Evolutionary conservation across 345 rosid genomes (phyloP).

Genomic region (Eucalyptus urophylla): DNA sequence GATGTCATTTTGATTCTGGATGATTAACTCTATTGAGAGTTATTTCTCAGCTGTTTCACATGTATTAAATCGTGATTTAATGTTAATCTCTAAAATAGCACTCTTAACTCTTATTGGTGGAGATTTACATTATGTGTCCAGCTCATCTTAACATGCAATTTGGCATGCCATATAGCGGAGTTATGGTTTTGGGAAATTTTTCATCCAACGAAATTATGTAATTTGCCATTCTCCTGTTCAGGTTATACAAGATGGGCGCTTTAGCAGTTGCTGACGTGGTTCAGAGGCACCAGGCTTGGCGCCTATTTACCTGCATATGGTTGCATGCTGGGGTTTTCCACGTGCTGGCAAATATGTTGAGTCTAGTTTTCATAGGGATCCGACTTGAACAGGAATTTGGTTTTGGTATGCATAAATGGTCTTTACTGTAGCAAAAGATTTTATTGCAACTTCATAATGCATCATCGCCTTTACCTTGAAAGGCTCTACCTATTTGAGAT

Average conservation of each 20-base stretch:
- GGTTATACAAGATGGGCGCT: conserved; percentile 88
- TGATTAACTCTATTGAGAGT: not conserved
- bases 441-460: not conserved
- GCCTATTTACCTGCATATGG: conserved; percentile 82
- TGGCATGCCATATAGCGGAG: not conserved
- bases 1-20: not conserved
- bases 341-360: conserved; percentile 83
- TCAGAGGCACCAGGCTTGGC: conserved; percentile 60
- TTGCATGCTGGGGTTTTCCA: conserved; percentile 96
- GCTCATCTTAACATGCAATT: not conserved
- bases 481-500: not conserved
- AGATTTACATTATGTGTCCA: not conserved
- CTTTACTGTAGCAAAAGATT: not conserved
- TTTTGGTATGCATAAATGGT: conserved; percentile 29
- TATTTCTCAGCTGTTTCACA: not conserved
- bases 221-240: conserved; percentile 6
- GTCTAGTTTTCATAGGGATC: conserved; percentile 83
- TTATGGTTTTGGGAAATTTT: conserved; percentile 1
- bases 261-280: conserved; percentile 38
- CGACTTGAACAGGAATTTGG: conserved; percentile 97
- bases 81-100: not conserved
- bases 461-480: not conserved
- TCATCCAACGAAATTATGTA: not conserved
- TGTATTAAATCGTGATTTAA: not conserved
- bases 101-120: not conserved